Evolutionary conservation across 2,329 filamentous ascomycete species (phyloP).

Genomic region (Rutstroemia sp.): DNA sequence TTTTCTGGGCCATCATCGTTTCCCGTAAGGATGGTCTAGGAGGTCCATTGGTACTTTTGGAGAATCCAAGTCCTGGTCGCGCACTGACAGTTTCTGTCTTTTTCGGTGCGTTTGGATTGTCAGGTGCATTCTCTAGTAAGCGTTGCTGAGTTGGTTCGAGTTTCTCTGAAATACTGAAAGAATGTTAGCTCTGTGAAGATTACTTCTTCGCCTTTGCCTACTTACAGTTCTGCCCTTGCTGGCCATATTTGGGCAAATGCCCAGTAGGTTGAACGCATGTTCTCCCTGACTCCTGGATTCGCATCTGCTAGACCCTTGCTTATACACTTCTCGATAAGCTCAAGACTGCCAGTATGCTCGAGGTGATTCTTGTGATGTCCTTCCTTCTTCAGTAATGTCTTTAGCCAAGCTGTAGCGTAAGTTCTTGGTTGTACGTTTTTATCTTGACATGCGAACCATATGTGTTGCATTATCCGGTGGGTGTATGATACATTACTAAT

Average conservation of each 20-base stretch:
- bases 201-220: conserved; percentile 14
- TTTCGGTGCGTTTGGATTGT: conserved; percentile 67
- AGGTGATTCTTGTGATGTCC: conserved; percentile 70
- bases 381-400: conserved; percentile 72
- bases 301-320: conserved; percentile 83
- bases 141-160: conserved; percentile 74
- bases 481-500: conserved; percentile 75
- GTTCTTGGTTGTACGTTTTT: conserved; percentile 86
- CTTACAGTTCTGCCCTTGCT: conserved; percentile 64
- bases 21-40: conserved; percentile 67
- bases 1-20: conserved; percentile 77
- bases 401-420: conserved; percentile 76
- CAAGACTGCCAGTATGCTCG: conserved; percentile 77
- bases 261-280: conserved; percentile 83
- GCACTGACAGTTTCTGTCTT: conserved; percentile 41
- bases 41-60: conserved; percentile 51
- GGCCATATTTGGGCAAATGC: conserved; percentile 72
- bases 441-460: conserved; percentile 76
- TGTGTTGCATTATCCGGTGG: conserved; percentile 73
- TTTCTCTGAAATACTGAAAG: conserved; percentile 61
- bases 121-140: conserved; percentile 72
- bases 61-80: conserved; percentile 52
- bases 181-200: conserved; percentile 16
- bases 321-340: conserved; percentile 79
- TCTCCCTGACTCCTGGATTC: conserved; percentile 84